Base-by-base conservation (phyloP, 2,329 filamentous ascomycete species). In the Penicillium sp. region DNA sequence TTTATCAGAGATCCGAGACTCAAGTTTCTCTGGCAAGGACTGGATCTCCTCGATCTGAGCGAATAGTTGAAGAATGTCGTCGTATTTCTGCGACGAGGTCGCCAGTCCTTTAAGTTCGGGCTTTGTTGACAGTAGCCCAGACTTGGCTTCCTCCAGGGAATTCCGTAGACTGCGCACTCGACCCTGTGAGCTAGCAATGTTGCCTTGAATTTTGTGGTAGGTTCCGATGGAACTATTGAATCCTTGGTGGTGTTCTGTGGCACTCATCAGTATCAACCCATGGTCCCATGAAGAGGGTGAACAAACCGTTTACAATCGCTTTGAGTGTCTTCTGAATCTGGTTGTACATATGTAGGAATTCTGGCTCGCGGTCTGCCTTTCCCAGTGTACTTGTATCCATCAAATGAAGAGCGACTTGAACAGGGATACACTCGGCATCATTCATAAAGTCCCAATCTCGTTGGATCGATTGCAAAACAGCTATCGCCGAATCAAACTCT, bases 211-310 rank as follows among this genome's bases (percentile, higher is more conserved):
- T 66, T 94, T 95, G 71, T 98, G 93, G 60, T 96, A 98, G 13
- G 90, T 96, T 63, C 90, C 92, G 47, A 98, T 96, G 34, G 90
- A 95, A 64, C 87, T 95, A 68, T 96, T 98, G 75, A 98, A 98
- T 31, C 92, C 93, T 64, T 98, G 92, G 59, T 98, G 90, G 60
- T 98, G 90, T 68, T 98, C 90, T 74, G 41, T 2, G 11, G 12
- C 14, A 37, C 6, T 32, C 17, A 14, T 41, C 18, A 38, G 34
- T 30, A 30, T 10, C 23, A 12, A 27, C 4, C n/a, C 6, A 4
- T 7, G 8, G 10, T 27, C 11, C 10, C 4, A 7, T 12, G 23
- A 15, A 11, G 22, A 25, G 15, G n/a, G 12, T 12, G n/a, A 11
- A 55, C 61, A 23, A 32, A 74, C 71, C 71, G 63, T 98, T 95